phyloP scores from a whole-genome alignment of 305 asterid genomes.

The Fraxinus platypoda region DNA sequence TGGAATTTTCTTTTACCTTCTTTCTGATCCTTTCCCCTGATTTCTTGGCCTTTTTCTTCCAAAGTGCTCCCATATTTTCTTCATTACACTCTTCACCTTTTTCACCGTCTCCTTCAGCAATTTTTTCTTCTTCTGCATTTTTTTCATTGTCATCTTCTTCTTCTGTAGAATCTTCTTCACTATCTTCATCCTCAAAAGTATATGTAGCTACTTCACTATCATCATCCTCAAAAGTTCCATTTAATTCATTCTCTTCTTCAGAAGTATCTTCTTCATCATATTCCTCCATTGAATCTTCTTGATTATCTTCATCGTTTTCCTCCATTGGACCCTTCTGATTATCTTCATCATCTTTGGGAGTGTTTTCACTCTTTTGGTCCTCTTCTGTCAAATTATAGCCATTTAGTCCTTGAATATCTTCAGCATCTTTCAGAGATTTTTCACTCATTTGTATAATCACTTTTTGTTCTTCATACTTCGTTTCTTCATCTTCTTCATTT shows the following conservation, averaged over 20 bases:
- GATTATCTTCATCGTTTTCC: conserved; percentile 22
- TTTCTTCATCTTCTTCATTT: conserved; percentile 16
- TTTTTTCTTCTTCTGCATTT: conserved; percentile 16
- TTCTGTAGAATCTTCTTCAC: conserved; percentile 30
- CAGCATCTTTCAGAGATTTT: background rate
- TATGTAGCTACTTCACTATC: conserved; percentile 21
- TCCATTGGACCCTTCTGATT: conserved; percentile 16
- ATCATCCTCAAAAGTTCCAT: conserved; percentile 24
- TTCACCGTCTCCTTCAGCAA: background rate
- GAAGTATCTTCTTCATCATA: conserved; percentile 11
- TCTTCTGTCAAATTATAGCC: background rate
- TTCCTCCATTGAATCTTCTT: conserved; percentile 15
- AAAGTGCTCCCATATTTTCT: conserved; percentile 5
- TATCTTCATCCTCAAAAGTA: conserved; percentile 19
- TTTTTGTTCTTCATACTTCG: conserved; percentile 6
- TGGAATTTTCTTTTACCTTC: background rate
- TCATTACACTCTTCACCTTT: conserved; percentile 9
- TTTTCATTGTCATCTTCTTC: conserved; percentile 30
- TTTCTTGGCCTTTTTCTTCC: background rate
- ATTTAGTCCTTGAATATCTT: background rate
- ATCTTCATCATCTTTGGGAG: conserved; percentile 11
- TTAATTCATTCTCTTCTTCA: conserved; percentile 39
- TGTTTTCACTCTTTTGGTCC: background rate
- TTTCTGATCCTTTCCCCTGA: conserved; percentile 14
- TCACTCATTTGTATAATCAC: background rate